A percentile compares a stretch with the other conserved stretches of the same genome.
Conservation (phyloP, 805 yeast genomes). For the Metschnikowia proteae region DNA sequence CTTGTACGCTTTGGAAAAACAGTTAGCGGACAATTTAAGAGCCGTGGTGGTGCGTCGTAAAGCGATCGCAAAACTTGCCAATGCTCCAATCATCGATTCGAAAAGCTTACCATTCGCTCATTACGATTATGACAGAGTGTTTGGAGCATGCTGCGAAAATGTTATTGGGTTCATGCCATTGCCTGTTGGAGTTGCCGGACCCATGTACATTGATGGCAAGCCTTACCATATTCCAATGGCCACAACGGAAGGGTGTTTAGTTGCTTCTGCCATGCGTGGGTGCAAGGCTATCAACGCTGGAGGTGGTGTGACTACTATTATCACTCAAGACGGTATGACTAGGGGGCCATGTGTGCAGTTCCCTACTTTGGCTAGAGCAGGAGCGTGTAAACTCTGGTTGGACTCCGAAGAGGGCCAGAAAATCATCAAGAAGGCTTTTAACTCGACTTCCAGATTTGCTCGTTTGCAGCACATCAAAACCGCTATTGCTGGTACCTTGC, state of each 20-base stretch:
- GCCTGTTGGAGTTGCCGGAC: slow-evolving; percentile 98
- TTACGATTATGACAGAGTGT: slow-evolving; percentile 92
- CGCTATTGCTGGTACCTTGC: slow-evolving; percentile 87
- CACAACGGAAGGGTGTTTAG: slow-evolving; percentile 97
- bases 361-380: slow-evolving; percentile 79
- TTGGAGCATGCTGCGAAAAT: slow-evolving; percentile 98
- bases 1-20: slow-evolving; percentile 90
- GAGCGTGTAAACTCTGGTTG: slow-evolving; percentile 91
- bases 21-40: slow-evolving; percentile 80
- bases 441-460: slow-evolving; percentile 96
- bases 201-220: slow-evolving; percentile 83
- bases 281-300: slow-evolving; percentile 97
- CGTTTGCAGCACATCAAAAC: slow-evolving; percentile 87
- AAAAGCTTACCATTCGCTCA: slow-evolving; percentile 70
- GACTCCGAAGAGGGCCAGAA: slow-evolving; percentile 93
- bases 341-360: slow-evolving; percentile 98
- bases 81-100: slow-evolving; percentile 73
- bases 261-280: slow-evolving; percentile 98
- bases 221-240: slow-evolving; percentile 97
- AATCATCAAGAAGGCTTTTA: slow-evolving; percentile 79
- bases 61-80: slow-evolving; percentile 80
- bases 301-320: slow-evolving; percentile 90
- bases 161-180: slow-evolving; percentile 95
- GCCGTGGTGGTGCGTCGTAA: slow-evolving; percentile 93
- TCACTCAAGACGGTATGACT: slow-evolving; percentile 97